Base-by-base conservation (phyloP, 306 rosid genomes). In the Malus sieversii region DNA sequence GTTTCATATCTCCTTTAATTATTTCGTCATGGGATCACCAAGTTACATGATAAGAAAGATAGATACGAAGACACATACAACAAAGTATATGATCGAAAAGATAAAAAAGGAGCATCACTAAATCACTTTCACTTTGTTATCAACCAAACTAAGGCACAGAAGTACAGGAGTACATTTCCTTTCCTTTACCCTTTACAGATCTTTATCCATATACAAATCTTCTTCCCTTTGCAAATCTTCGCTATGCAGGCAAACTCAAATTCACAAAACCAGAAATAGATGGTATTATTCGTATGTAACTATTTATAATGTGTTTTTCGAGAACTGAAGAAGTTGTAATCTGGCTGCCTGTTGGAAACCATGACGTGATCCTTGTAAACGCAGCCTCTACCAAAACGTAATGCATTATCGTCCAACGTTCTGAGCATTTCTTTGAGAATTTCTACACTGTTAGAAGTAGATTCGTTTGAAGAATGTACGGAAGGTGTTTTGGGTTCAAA, bases 291-390 rank as follows among this genome's bases (percentile, higher is more conserved):
- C 5, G 42, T 27, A 30, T 16, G 32, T 6, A 33, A 76, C 68
- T 55, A 68, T 27, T 38, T n/a, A 51, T 14, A 48, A 44, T n/a
- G 74, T 48, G 46, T 15, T 69, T 70, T 77, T 7, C 80, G 75
- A 10, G 80, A 77, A 58, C 3, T 46, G 74, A 77, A 77, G 75
- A 77, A 70, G 70, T 77, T 75, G 23, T 77, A 77, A 70, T 77
- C 80, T 30, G 80, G 80, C 53, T 77, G 75, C 45, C 61, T 71
- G 38, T 77, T 77, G 63, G 45, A 65, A 19, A 68, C 55, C 63
- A 60, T 60, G 29, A n/a, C 53, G 25, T 77, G 33, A 46, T 77
- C 73, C 68, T 77, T 77, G 75, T 29, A 45, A 60, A 70, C 70
- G 48, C 70, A 70, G 19, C 75, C 80, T 77, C 75, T 77, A 20